Conservation (phyloP, 768 basidiomycete species). For the Omphalotus guepiniiformis region DNA sequence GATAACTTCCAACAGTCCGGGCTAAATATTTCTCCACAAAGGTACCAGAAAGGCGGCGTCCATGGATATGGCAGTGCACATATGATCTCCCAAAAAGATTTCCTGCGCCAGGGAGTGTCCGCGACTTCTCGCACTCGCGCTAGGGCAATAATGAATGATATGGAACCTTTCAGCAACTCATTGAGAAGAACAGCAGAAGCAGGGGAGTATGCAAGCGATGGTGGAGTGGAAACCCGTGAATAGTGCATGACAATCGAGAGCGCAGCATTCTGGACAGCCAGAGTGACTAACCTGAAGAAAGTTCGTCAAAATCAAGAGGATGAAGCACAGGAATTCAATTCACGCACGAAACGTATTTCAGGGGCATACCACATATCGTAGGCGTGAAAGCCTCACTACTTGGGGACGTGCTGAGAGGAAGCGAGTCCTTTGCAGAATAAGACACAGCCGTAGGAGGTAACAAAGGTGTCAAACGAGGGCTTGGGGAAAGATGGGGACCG, state of each 20-base stretch:
- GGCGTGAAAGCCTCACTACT: conserved; percentile 34
- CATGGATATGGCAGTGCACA: conserved; percentile 38
- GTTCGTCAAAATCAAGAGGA: conserved; percentile 9
- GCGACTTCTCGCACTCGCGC: conserved; percentile 39
- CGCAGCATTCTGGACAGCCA: conserved; percentile 93
- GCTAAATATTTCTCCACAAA: conserved; percentile 77
- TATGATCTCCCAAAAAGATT: conserved; percentile 32
- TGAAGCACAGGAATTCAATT: background rate
- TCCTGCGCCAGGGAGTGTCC: conserved; percentile 38
- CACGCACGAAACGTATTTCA: conserved; percentile 80
- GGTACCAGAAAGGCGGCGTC: conserved; percentile 45
- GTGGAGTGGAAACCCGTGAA: conserved; percentile 84
- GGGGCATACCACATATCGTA: conserved; percentile 63
- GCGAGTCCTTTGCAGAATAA: conserved; percentile 32
- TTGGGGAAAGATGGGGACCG: conserved; percentile 18
- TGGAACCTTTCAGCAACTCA: conserved; percentile 89
- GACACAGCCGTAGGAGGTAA: conserved; percentile 43
- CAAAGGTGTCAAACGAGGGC: conserved; percentile 47
- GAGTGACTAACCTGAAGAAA: conserved; percentile 61
- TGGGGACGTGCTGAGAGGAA: conserved; percentile 22
- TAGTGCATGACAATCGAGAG: conserved; percentile 98
- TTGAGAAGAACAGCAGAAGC: conserved; percentile 92
- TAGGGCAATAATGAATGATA: conserved; percentile 88
- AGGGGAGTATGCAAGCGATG: conserved; percentile 82
- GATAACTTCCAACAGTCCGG: conserved; percentile 97